Evolutionary conservation across 2,329 filamentous ascomycete genomes (phyloP).

Genomic region (Blastomyces gilchristii): DNA sequence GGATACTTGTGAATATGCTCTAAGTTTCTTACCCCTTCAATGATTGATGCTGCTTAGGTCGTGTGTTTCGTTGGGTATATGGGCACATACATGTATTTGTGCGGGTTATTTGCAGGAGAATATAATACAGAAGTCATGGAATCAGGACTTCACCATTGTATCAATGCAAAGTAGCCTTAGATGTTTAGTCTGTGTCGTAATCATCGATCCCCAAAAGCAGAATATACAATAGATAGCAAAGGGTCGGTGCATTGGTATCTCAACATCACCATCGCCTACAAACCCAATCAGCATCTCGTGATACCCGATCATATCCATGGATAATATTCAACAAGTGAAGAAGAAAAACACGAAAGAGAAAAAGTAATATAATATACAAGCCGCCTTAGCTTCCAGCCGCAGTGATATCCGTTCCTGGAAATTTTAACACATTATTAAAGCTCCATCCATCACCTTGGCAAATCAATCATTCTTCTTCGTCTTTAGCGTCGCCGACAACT

Average conservation of each 20-base stretch:
- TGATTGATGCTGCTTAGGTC: neutral
- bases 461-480: neutral
- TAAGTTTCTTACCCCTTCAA: neutral
- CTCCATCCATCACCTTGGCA: neutral
- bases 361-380: neutral
- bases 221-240: neutral
- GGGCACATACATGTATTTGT: neutral
- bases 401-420: neutral
- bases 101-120: neutral
- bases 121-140: neutral
- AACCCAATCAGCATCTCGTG: neutral
- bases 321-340: too few relatives aligned
- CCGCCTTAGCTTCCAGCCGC: neutral
- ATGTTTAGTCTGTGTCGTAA: neutral
- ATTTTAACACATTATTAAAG: neutral
- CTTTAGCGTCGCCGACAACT: slow-evolving; percentile 18
- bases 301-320: neutral
- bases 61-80: neutral
- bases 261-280: neutral
- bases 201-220: neutral
- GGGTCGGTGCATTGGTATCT: neutral
- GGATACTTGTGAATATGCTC: slow-evolving; percentile 28
- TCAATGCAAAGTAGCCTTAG: neutral
- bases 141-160: neutral
- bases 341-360: neutral